Percentiles rank a stretch among this genome's conserved stretches.
These are phyloP conservation scores for Phytophthora kernoviae DNA, from an alignment of 352 stramenopile genomes.

Conservation along the genomic window DNA sequence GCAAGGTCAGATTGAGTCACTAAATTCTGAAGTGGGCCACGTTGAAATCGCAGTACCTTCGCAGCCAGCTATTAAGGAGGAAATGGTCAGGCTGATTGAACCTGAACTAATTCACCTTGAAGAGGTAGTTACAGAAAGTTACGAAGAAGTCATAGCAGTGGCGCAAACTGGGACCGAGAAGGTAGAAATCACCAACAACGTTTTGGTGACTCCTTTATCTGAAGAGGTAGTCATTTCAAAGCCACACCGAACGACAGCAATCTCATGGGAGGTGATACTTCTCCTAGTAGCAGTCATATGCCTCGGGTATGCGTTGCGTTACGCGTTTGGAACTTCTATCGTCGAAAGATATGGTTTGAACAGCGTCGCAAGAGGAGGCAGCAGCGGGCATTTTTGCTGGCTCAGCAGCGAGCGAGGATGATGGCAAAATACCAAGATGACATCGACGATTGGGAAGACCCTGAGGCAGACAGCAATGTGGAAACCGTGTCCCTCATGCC, in stretches of 20 bases:
- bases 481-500: slow-evolving; percentile 59
- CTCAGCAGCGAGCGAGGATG: slow-evolving; percentile 27
- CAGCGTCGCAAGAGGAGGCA: slow-evolving; percentile 41
- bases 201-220: background rate
- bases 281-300: slow-evolving; percentile 45
- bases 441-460: slow-evolving; percentile 31
- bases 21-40: too few species aligned
- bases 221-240: background rate
- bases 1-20: background rate
- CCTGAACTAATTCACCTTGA: background rate
- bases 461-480: slow-evolving; percentile 22
- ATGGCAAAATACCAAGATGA: slow-evolving; percentile 22
- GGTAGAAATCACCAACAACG: background rate
- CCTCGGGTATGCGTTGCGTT: slow-evolving; percentile 50
- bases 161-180: background rate
- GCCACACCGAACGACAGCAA: slow-evolving; percentile 1
- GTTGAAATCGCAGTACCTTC: background rate
- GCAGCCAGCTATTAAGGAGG: background rate
- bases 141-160: slow-evolving; percentile 4
- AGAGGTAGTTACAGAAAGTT: background rate
- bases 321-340: slow-evolving; percentile 52
- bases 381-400: slow-evolving; percentile 25
- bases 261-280: slow-evolving; percentile 50
- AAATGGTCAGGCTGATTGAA: background rate
- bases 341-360: slow-evolving; percentile 56